Base-by-base conservation (phyloP, 306 rosid genomes). In the Medicago lupulina region DNA sequence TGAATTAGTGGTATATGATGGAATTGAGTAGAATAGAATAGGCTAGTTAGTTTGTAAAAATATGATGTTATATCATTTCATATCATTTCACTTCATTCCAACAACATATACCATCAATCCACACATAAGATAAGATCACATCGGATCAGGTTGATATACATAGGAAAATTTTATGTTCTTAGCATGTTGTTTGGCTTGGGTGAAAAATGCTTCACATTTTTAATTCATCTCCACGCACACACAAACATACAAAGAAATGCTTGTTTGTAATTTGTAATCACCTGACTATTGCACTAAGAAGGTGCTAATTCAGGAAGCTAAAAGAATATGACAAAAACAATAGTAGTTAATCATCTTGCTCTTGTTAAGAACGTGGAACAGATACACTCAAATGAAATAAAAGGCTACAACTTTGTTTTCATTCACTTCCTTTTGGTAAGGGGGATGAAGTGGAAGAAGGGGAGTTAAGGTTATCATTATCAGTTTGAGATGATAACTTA, bases 351-450 rank as follows among this genome's bases (percentile, higher is more conserved):
- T 47, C 43, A 69, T 46, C 76, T 65, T 43, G 65, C 75, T 65
- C 63, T 70, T 75, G 68, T 75, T 65, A 39, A 64, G 64, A 75
- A 71, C 69, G 34, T 65, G 60, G 60, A 73, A 77, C 72, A 82
- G 25, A 72, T 57, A 73, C 82, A 84, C 57, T 76, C 21, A 66
- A 82, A 66, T 73, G 43, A 65, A 82, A 77, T 72, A 51, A 76
- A 73, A 3, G 76, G 67, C 53, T 57, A 36, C 9, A 19, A 7
- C n/a, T 68, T 54, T 44, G 53, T 44, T 61, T 61, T 78, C 81
- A 70, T 41, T 58, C 79, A 64, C 70, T 70, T 75, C 68, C 61
- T 50, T 76, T 61, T 66, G 82, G 69, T 15, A 76, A 55, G 79
- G 73, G 75, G 25, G 70, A 74, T 5, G 73, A 55, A 34, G 66